Base-by-base conservation (phyloP, 768 basidiomycete genomes). In the Mycena olivaceomarginata region DNA sequence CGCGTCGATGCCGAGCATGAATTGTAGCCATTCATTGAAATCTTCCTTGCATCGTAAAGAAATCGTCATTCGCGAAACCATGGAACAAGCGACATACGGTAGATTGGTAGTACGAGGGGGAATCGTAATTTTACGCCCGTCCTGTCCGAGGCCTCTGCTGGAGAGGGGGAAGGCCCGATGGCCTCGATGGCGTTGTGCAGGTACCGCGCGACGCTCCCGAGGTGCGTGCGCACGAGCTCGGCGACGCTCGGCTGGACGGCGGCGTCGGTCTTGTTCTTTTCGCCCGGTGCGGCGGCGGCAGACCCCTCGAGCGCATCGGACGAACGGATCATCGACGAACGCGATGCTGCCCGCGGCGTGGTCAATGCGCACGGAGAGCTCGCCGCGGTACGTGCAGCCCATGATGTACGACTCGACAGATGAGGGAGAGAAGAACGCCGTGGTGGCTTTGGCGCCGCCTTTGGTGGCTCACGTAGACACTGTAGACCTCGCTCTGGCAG, bases 341-440 rank as follows among this genome's bases (percentile, higher is more conserved):
- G 92, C 90, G 85, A 99, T 93, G 75, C 93, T 93, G n/a, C 96
- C 95, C 4, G 91, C 92, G 40, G 94, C 93, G 84, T 99, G 98
- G 85, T 99, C 97, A 60, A 99, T 92, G 18, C 93, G 93, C 77
- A 98, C 94, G 80, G 87, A 90, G 65, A 99, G 91, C 84, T 98
- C 97, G 51, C 96, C 96, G 11, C 94, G 92, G 63, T 94, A 92
- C 60, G 96, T 96, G 74, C 97, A 96, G 46, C 94, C 94, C 95
- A 98, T 98, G 78, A 99, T 87, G 85, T 98, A 99, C 5, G 95
- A 94, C 86, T 99, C 97, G 78, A 94, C 89, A 83, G 94, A 93
- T 75, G 94, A 93, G n/a, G 92, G 91, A 74, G 94, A 93, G 84
- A 93, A 95, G 53, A 51, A 41, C 57, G 25, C 13, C 37, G 70